A percentile compares a stretch with the other conserved stretches of the same genome.
Conservation (phyloP, 1,284 basidiomycete species). For the Ustilago crameri region DNA sequence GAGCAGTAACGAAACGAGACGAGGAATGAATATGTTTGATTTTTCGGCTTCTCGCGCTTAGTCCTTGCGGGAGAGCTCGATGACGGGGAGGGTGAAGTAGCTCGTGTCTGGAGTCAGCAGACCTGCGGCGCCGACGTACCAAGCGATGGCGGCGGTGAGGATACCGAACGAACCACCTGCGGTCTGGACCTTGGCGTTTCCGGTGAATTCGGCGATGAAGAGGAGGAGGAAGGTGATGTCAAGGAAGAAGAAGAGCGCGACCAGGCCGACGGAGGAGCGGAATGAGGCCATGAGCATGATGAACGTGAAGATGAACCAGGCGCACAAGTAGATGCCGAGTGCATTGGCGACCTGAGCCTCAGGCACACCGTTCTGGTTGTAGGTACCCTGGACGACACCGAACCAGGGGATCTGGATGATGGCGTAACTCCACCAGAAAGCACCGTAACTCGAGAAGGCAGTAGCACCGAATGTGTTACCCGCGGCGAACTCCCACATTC, state of each 20-base stretch:
- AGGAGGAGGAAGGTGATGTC: slow-evolving; percentile 71
- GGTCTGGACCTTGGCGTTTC: slow-evolving; percentile 45
- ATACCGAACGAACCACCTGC: slow-evolving; percentile 58
- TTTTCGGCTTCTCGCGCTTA: slow-evolving; percentile 1
- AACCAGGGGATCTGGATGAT: slow-evolving; percentile 63
- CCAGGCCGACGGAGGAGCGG: slow-evolving; percentile 57
- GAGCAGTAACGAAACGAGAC: too few species aligned
- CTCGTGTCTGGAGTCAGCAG: slow-evolving; percentile 71
- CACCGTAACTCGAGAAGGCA: slow-evolving; percentile 71
- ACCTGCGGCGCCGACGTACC: slow-evolving; percentile 71
- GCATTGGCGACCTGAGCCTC: slow-evolving; percentile 42
- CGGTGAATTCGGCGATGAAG: slow-evolving; percentile 61
- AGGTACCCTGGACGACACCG: slow-evolving; percentile 36
- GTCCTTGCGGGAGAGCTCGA: slow-evolving; percentile 56
- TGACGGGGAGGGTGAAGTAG: slow-evolving; percentile 71
- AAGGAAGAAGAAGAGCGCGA: slow-evolving; percentile 79
- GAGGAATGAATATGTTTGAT: too few species aligned
- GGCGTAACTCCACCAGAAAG: slow-evolving; percentile 63
- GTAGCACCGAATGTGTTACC: slow-evolving; percentile 75
- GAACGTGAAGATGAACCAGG: slow-evolving; percentile 66
- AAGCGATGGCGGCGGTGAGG: slow-evolving; percentile 59
- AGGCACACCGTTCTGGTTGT: slow-evolving; percentile 37
- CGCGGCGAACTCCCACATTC: slow-evolving; percentile 77
- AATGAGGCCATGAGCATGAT: slow-evolving; percentile 56
- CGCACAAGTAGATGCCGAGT: slow-evolving; percentile 54